Base-by-base conservation (phyloP, 768 basidiomycete genomes). In the Boletus subparvulus region DNA sequence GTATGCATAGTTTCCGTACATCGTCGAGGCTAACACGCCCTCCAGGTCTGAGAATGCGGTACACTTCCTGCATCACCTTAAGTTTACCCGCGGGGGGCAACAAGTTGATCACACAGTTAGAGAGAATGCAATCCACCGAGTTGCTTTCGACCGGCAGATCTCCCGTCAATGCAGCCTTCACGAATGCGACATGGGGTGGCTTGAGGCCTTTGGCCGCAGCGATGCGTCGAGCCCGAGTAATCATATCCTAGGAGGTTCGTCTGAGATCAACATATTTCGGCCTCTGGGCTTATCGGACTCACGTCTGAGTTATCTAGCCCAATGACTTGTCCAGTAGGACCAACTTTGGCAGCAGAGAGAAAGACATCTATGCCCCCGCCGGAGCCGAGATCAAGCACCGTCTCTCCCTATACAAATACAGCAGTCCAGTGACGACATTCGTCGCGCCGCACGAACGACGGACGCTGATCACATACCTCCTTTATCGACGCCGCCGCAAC, bases 351-450 rank as follows among this genome's bases (percentile, higher is more conserved):
- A 3, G 82, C 82, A 0, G 83, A 80, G 11, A 83, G 73, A 48
- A 86, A 77, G 32, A 85, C 73, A 58, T 85, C 82, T 12, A 82
- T 71, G 0, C 84, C 84, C 2, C 77, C 81, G 1, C 84, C 83
- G 3, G 77, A 82, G 9, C 84, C 84, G 8, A 86, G 73, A 64
- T 86, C 81, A 2, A 86, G 64, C 4, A 84, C 77, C 1, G 65
- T 72, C 68, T 86, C 84, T 44, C 84, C 84, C 83, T 84, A 56
- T 17, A 39, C 13, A 11, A 17, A 50, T n/a, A 2, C 6, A 19
- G 24, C 10, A 43, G 35, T 26, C 54, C 10, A 42, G 41, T 24
- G 24, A 46, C 16, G 30, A 30, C 14, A 16, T 35, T 42, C 24
- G 11, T n/a, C 24, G 14, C 19, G 16, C n/a, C 0, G 32, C 9